Conservation (phyloP, 2,329 filamentous ascomycete genomes). For the Ceratocystis huliohia region DNA sequence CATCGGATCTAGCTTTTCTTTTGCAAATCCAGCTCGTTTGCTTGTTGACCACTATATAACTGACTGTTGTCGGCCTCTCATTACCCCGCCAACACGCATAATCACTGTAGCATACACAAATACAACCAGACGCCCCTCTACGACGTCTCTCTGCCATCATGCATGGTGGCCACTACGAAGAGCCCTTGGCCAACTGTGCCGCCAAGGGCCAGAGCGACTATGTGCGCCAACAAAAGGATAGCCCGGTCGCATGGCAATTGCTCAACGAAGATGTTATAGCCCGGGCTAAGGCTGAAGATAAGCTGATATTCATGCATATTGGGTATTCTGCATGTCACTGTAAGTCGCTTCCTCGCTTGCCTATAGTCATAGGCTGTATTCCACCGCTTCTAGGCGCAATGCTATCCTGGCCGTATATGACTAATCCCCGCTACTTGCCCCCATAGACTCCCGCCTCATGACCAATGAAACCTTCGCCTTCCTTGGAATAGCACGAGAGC, state of each 20-base stretch:
- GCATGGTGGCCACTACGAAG: not conserved
- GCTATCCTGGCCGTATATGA: not conserved
- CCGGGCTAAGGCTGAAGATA: constrained; percentile 68
- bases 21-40: too few relatives aligned
- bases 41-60: too few relatives aligned
- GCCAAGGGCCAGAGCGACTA: constrained; percentile 37
- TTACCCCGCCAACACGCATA: too few relatives aligned
- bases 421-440: constrained; percentile 22
- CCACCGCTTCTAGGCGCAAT: not conserved
- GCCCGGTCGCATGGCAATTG: constrained; percentile 83
- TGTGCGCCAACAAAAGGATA: constrained; percentile 61
- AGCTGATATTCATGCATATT: constrained; percentile 84
- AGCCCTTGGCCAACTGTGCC: constrained; percentile 27
- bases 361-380: too few relatives aligned
- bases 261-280: constrained; percentile 66
- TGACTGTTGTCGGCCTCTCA: too few relatives aligned
- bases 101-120: too few relatives aligned
- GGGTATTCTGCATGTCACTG: constrained; percentile 94
- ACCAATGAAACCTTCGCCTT: constrained; percentile 84
- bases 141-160: constrained; percentile 8
- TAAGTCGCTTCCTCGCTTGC: constrained; percentile 33
- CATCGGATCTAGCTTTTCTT: too few relatives aligned
- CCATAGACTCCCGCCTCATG: constrained; percentile 73
- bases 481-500: constrained; percentile 60
- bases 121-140: not conserved